Evolutionary conservation across 1,284 basidiomycete species (phyloP).

Genomic region (Inonotus hispidus): DNA sequence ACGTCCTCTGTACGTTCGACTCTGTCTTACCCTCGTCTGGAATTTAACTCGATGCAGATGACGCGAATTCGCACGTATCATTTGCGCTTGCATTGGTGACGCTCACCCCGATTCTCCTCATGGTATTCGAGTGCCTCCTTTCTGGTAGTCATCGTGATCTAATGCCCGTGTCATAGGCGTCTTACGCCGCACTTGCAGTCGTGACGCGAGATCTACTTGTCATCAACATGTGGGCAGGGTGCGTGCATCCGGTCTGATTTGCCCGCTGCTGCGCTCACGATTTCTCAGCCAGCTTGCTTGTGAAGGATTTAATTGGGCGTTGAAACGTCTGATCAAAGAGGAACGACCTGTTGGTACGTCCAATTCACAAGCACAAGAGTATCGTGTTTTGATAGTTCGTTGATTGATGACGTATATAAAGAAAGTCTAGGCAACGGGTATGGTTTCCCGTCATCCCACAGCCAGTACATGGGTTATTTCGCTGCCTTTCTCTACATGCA

Average conservation of each 20-base stretch:
- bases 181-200: slow-evolving; percentile 71
- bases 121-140: slow-evolving; percentile 39
- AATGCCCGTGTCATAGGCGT: slow-evolving; percentile 43
- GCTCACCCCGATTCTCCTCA: slow-evolving; percentile 69
- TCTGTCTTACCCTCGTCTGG: slow-evolving; percentile 5
- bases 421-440: slow-evolving; percentile 65
- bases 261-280: not conserved
- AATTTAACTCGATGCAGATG: slow-evolving; percentile 41
- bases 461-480: slow-evolving; percentile 88
- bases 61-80: slow-evolving; percentile 59
- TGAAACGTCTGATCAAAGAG: slow-evolving; percentile 68
- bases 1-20: slow-evolving; percentile 55
- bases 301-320: slow-evolving; percentile 64
- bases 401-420: slow-evolving; percentile 28
- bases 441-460: slow-evolving; percentile 85
- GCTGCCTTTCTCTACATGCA: slow-evolving; percentile 72
- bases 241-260: not conserved
- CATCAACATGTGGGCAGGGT: slow-evolving; percentile 75
- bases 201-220: slow-evolving; percentile 75
- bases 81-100: slow-evolving; percentile 64
- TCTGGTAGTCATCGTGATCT: slow-evolving; percentile 7
- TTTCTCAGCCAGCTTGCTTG: slow-evolving; percentile 50
- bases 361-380: not conserved
- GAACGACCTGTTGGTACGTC: slow-evolving; percentile 61
- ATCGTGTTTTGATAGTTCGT: not conserved